Base-by-base conservation (phyloP, 106 monocot genomes). In the Acorus calamus region DNA sequence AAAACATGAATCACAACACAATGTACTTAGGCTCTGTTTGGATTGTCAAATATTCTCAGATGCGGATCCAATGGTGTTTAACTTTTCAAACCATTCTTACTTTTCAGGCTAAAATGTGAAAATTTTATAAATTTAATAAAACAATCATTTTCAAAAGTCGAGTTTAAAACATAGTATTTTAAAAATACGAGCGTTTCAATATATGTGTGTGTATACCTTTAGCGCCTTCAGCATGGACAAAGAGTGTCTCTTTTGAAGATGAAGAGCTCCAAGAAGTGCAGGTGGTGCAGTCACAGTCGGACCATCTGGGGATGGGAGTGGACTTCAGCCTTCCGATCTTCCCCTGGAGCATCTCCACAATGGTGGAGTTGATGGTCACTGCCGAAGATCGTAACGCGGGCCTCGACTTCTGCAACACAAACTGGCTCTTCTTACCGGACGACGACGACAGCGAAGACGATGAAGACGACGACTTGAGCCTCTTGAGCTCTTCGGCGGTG, bases 261-360 rank as follows among this genome's bases (percentile, higher is more conserved):
- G 79, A 67, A 7, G 58, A 56, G 48, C 67, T 55, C 75, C 75
- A 75, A 11, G 67, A 59, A 41, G 70, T 69, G 72, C 83, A 83
- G 52, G 44, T 60, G 42, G 55, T 14, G 75, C 83, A 83, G 61
- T 67, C 65, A 42, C 83, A 83, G 79, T 83, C 83, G 7, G 83
- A 83, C 83, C 83, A 83, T 50, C 75, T 66, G 3, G 74, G 77
- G 3, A 67, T n/a, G 2, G 64, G 48, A n/a, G 70, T 52, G 11
- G 80, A 59, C 68, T 64, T 52, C 47, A 59, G 74, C 7, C 54
- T 0, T 6, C 53, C 11, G 54, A 53, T 46, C 66, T 12, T 53
- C 5, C 53, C 66, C 45, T 53, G 45, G 2, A 53, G 54, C 53
- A 66, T 66, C 46, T 55, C 9, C 6, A 66, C 8, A 10, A 52